Percentiles rank a stretch among this genome's conserved stretches.
phyloP scores from a whole-genome alignment of 2,329 filamentous ascomycete species.

The Curvularia sp. region DNA sequence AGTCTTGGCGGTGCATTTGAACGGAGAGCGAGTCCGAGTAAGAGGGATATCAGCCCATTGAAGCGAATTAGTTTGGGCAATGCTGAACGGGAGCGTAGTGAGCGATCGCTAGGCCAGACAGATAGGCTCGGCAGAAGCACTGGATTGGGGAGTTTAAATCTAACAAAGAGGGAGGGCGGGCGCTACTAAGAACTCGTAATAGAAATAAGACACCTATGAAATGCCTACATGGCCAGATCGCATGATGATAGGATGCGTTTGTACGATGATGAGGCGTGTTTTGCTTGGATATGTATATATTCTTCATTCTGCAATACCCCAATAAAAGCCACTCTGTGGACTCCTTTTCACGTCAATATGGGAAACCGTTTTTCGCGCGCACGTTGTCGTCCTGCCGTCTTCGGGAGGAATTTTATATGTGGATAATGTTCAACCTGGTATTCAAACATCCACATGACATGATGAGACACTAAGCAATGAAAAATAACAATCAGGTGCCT shows the following conservation, averaged over 20 bases:
- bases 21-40: conserved; percentile 44
- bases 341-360: background rate
- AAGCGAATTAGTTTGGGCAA: conserved; percentile 53
- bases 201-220: background rate
- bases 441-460: too few species aligned
- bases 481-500: too few species aligned
- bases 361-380: background rate
- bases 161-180: conserved; percentile 39
- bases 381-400: too few species aligned
- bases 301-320: background rate
- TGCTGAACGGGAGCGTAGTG: conserved; percentile 13
- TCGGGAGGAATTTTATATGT: too few species aligned
- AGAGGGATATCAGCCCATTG: conserved; percentile 52
- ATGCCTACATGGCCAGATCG: background rate
- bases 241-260: background rate
- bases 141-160: conserved; percentile 36
- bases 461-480: too few species aligned
- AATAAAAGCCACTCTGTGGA: background rate
- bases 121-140: conserved; percentile 29
- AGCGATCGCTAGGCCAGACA: conserved; percentile 22
- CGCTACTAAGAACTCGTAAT: conserved; percentile 22
- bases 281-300: background rate
- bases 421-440: too few species aligned
- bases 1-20: conserved; percentile 35
- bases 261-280: background rate